A percentile compares a stretch with the other conserved stretches of the same genome.
Evolutionary conservation across 2,329 filamentous ascomycete species (phyloP).

Genomic region (Chalara sp.): DNA sequence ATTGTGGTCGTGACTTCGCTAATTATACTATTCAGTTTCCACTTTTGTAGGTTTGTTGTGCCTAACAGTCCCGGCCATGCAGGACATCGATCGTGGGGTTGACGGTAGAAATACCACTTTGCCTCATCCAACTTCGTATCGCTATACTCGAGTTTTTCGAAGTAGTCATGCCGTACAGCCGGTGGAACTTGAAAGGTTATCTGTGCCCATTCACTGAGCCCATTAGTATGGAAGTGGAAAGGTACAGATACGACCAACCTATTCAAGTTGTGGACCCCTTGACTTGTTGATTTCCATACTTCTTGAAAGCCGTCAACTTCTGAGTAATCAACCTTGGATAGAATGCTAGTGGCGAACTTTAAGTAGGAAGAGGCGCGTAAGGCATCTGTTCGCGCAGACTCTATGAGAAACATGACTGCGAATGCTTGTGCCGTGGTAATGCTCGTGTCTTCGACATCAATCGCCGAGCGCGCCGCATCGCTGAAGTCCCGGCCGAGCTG

Average conservation of each 20-base stretch:
- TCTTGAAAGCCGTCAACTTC: conserved; percentile 16
- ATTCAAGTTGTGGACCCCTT: conserved; percentile 26
- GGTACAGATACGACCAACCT: conserved; percentile 21
- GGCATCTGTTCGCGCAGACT: conserved; percentile 19
- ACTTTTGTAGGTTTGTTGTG: conserved; percentile 25
- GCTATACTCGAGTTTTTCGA: conserved; percentile 10
- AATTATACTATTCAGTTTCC: conserved; percentile 23
- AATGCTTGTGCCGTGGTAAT: conserved; percentile 25
- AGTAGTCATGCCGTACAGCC: neutral
- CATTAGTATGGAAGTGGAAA: conserved; percentile 14
- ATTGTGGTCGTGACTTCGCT: conserved; percentile 19
- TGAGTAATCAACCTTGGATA: conserved; percentile 12
- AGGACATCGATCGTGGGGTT: conserved; percentile 12
- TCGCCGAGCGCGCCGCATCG: conserved; percentile 16
- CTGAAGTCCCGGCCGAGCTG: conserved; percentile 20
- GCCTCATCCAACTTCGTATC: conserved; percentile 13
- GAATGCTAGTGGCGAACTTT: conserved; percentile 16
- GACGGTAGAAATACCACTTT: conserved; percentile 22
- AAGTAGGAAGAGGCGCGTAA: conserved; percentile 24
- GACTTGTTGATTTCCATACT: conserved; percentile 24
- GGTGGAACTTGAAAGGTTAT: conserved; percentile 24
- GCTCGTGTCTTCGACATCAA: conserved; percentile 17
- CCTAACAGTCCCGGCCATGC: conserved; percentile 18
- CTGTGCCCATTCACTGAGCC: conserved; percentile 27
- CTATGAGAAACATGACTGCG: conserved; percentile 27